Evolutionary conservation across 148 eudicot species (phyloP), one percentile per base, ranked within the genome.

Genomic region (Chenopodium formosanum): DNA sequence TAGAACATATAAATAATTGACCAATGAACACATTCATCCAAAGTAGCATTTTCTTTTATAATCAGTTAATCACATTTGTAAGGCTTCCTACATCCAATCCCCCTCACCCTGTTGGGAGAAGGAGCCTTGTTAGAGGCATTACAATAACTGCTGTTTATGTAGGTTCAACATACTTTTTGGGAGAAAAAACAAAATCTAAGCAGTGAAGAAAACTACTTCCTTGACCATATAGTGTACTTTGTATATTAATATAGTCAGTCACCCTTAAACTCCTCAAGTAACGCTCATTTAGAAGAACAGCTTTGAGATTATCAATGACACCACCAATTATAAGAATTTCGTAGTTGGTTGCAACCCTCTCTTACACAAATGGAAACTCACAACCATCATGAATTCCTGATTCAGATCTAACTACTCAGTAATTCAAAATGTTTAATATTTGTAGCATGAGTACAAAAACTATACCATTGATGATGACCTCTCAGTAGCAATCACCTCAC

Each of bases 401-500:
- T 23, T 3, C 60, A 25, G 62, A 4, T 29, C 50, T 25, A 17
- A 48, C 8, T 4, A 72, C 47, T 47, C 8, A 34, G 23, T 63
- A 72, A 25, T 47, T 14, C 20, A 56, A 9, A 53, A 53, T 40
- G 22, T 75, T 23, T 25, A 14, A 9, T 64, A 66, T 34, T 27
- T 1, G 31, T 22, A 80, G 70, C n/a, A 66, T 20, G 23, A 9
- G 67, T 27, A 23, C 74, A 40, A 60, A 84, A 66, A 10, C 16
- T 75, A 83, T 95, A 94, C 98, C 98, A 25, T 86, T 77, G 85
- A 71, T 50, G 84, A 82, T 79, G 89, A 86, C 78, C 66, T 86
- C 75, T 91, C 85, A 76, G 87, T 88, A 85, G 84, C 88, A 83
- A 91, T 75, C 82, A 94, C 86, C 86, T 89, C 94, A 80, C 91